Evolutionary conservation across 257 asterid species (phyloP), one percentile per base, ranked within the genome.

Genomic region (Datura wrightii): DNA sequence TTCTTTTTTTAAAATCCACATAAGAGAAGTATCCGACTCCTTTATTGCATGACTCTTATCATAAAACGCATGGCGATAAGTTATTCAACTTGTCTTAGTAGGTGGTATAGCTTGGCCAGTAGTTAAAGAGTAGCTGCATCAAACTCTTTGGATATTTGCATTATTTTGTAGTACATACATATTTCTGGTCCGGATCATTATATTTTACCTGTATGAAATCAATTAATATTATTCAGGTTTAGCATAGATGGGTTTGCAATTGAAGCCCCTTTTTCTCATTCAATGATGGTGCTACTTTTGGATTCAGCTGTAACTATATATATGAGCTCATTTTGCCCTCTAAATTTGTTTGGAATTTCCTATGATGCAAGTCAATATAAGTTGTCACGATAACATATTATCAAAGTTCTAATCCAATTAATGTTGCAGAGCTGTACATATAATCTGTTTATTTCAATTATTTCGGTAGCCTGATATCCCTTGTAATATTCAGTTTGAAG

Each of bases 91-190:
- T 50, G 24, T 24, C 31, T 52, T 46, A 7, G 24, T 31, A 13
- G 80, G 15, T 24, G 80, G 15, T 24, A 50, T 76, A 24, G 46
- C 44, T 76, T 48, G 60, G 31, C 76, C 39, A 39, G 55, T 79
- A 46, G 59, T 82, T 69, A 16, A 79, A 80, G 67, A 46, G 53
- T 83, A 10, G 19, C 39, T 76, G 44, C 4, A 76, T 76, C 24
- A 13, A 36, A 24, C 24, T 50, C 62, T 13, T 48, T 76, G 14
- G 79, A 4, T 42, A 70, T 42, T 70, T 70, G 37, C 79, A 41
- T 42, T 42, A 42, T 70, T 70, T 70, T 70, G 79, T 42, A 42
- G 76, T 15, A 67, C 54, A 18, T 70, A 42, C 79, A 8, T 70
- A 70, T 70, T 70, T 16, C 79, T 70, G 79, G 37, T 70, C 16